phyloP scores from a whole-genome alignment of 306 rosid genomes.

The Fagus crenata region DNA sequence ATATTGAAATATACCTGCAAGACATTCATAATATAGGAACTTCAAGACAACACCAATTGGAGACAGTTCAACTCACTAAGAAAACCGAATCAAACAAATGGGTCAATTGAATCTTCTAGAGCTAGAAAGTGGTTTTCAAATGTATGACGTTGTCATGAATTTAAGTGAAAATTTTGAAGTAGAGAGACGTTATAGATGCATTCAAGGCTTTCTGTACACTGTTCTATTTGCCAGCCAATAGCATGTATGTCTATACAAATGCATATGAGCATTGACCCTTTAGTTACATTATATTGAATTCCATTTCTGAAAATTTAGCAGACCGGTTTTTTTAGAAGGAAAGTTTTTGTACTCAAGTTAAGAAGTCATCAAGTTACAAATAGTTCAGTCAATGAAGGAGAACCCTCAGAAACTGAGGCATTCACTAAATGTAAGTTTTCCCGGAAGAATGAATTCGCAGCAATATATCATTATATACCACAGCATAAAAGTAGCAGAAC shows the following conservation, averaged over 20 bases:
- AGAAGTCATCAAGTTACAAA: slow-evolving; percentile 4
- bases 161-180: neutral
- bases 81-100: slow-evolving; percentile 3
- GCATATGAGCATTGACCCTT: neutral
- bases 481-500: neutral
- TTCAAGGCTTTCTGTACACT: slow-evolving; percentile 2
- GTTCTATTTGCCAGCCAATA: neutral
- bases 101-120: slow-evolving; percentile 20
- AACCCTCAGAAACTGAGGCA: slow-evolving; percentile 4
- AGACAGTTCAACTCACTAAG: slow-evolving; percentile 19
- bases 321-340: neutral
- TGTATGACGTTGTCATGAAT: slow-evolving; percentile 18
- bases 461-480: slow-evolving; percentile 1
- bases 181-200: neutral
- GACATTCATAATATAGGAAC: slow-evolving; percentile 25
- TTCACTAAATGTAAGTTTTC: neutral
- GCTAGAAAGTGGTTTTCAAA: slow-evolving; percentile 14
- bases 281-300: neutral
- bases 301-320: neutral
- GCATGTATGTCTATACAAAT: neutral
- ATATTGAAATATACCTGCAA: slow-evolving; percentile 74
- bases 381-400: too few relatives aligned
- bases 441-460: slow-evolving; percentile 16
- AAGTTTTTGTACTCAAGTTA: neutral
- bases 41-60: slow-evolving; percentile 16